Evolutionary conservation across 306 rosid genomes (phyloP), one percentile per base, ranked within the genome.

Genomic region (Urtica urens): DNA sequence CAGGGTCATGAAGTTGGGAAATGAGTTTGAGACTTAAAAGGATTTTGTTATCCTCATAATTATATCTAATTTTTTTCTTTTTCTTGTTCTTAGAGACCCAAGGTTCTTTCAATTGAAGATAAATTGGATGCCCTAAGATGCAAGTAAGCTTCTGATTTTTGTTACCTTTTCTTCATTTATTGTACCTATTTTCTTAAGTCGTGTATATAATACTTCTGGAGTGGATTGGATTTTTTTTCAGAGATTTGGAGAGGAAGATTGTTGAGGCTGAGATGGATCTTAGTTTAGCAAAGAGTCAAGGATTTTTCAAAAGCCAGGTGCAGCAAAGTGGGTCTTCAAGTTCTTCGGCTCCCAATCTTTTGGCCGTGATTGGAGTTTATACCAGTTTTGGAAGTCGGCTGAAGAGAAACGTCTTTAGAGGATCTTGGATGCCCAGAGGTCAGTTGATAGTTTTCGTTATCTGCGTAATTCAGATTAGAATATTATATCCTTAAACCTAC

Each of bases 381-480:
- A 90, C 99, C 38, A 95, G 96, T 59, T 90, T 90, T 51, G 99
- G 99, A 51, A 79, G 99, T 65, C 77, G 51, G 30, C 64, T 85
- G 72, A 78, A 73, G 59, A 76, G 99, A 55, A 85, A 79, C 57
- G 66, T 56, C 39, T 79, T 82, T 60, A 67, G 99, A 74, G 96
- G 96, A 62, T 85, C 99, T 39, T 90, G 99, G 99, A 85, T 90
- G 95, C 99, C 96, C 22, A 77, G 55, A 90, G 99, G 99, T 84
- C 33, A 57, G 78, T 79, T 63, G 40, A 60, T 23, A 23, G 24
- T 47, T 53, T n/a, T 13, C 28, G 53, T 48, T 26, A 12, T 4
- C 26, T 4, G 11, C n/a, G n/a, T 5, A 10, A 3, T 24, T 5
- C 17, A 46, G 10, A 21, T 23, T 14, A 22, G 4, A 11, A 23